Percentiles rank a stretch among this genome's conserved stretches.
Conservation (phyloP, 139 green algal species). For the Micromonas commoda region DNA sequence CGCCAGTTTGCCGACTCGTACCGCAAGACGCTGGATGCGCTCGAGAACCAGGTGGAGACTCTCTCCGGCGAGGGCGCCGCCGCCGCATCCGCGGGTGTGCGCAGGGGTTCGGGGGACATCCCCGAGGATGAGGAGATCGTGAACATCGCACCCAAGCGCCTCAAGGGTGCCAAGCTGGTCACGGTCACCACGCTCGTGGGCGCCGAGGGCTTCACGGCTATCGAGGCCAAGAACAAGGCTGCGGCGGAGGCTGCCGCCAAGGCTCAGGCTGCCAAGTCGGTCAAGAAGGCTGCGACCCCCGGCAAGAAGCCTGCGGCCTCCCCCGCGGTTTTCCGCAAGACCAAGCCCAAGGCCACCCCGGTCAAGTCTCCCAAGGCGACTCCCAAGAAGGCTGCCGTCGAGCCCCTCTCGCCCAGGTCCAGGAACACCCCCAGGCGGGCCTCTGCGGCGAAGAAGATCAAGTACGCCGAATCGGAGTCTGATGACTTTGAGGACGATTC, state of each 20-base stretch:
- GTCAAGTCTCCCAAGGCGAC: slow-evolving; percentile 19
- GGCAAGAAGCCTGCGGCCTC: not conserved
- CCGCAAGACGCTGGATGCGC: not conserved
- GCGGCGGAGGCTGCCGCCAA: not conserved
- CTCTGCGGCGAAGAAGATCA: slow-evolving; percentile 5
- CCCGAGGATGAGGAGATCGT: too few species aligned
- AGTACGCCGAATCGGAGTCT: not conserved
- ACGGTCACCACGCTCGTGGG: not conserved
- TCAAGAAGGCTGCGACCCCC: not conserved
- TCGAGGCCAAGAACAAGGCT: not conserved
- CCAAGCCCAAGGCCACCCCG: slow-evolving; percentile 10
- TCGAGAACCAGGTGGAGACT: slow-evolving; percentile 5
- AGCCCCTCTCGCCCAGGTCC: not conserved
- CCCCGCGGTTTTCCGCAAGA: not conserved
- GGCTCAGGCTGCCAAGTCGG: slow-evolving; percentile 5
- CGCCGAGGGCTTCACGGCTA: slow-evolving; percentile 5
- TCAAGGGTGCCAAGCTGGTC: slow-evolving; percentile 19
- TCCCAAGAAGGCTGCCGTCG: not conserved
- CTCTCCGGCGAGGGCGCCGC: not conserved
- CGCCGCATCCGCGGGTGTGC: not conserved
- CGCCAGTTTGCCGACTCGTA: slow-evolving; percentile 27
- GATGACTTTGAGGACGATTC: slow-evolving; percentile 6
- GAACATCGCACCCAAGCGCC: not conserved
- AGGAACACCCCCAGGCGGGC: not conserved
- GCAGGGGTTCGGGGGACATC: not conserved